phyloP scores from a whole-genome alignment of 1,139 yeast species.

The Magnusiomyces clavatus region DNA sequence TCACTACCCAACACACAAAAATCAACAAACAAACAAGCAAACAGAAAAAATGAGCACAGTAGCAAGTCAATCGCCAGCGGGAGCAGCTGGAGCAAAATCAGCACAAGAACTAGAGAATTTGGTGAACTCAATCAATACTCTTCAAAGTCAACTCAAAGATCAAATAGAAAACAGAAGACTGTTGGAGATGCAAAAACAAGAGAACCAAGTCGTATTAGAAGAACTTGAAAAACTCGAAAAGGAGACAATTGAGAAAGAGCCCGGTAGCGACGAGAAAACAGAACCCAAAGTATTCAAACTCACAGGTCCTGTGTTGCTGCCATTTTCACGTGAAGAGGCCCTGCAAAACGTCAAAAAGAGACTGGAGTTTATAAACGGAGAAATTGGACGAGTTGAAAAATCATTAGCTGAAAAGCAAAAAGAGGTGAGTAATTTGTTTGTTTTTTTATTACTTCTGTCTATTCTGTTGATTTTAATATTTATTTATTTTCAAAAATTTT shows the following conservation, averaged over 20 bases:
- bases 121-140: not conserved
- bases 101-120: not conserved
- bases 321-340: slow-evolving; percentile 81
- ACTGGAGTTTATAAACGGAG: slow-evolving; percentile 73
- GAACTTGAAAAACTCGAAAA: slow-evolving; percentile 28
- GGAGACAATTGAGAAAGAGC: slow-evolving; percentile 32
- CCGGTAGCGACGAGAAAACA: slow-evolving; percentile 30
- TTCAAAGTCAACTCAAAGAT: slow-evolving; percentile 2
- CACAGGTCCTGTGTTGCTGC: slow-evolving; percentile 86
- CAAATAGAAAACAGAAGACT: slow-evolving; percentile 41
- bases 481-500: no score
- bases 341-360: slow-evolving; percentile 76
- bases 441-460: not conserved
- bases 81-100: slow-evolving; percentile 7
- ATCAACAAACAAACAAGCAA: no score
- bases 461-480: no score
- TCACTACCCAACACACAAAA: no score
- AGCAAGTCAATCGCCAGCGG: not conserved
- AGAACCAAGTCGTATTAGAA: slow-evolving; percentile 80
- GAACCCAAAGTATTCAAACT: slow-evolving; percentile 62
- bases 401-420: slow-evolving; percentile 1
- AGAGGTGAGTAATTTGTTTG: not conserved
- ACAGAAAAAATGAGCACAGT: not conserved
- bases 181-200: slow-evolving; percentile 66
- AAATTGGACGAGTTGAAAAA: slow-evolving; percentile 37